Evolutionary conservation across 1,284 basidiomycete genomes (phyloP).

Genomic region (Cryptococcus sp.): DNA sequence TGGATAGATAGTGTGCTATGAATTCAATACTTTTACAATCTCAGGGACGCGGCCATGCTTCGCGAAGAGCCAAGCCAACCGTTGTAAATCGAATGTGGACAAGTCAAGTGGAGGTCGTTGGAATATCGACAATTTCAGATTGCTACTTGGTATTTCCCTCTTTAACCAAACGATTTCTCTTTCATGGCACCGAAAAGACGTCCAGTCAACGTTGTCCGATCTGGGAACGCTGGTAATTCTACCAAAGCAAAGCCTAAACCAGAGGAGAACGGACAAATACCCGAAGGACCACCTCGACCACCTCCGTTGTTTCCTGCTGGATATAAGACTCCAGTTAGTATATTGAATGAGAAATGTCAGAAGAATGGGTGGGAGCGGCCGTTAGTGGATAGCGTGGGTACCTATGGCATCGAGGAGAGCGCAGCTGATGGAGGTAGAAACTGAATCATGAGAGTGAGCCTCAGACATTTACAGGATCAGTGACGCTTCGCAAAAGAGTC

Average conservation of each 20-base stretch:
- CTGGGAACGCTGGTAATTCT: slow-evolving; percentile 79
- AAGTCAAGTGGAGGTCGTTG: no score
- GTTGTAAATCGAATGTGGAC: no score
- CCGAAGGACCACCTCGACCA: slow-evolving; percentile 33
- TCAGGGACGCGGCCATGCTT: no score
- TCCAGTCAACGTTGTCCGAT: slow-evolving; percentile 62
- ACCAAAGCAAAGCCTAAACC: slow-evolving; percentile 59
- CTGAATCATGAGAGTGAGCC: slow-evolving; percentile 49
- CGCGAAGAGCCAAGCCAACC: no score
- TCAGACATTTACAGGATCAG: slow-evolving; percentile 57
- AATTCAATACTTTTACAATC: no score
- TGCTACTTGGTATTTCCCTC: no score
- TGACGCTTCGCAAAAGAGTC: slow-evolving; percentile 61
- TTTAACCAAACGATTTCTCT: neutral
- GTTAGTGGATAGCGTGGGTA: slow-evolving; percentile 62
- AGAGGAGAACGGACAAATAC: slow-evolving; percentile 11
- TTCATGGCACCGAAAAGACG: slow-evolving; percentile 68
- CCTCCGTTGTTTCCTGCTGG: slow-evolving; percentile 68
- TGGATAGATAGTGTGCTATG: no score
- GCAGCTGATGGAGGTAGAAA: slow-evolving; percentile 34
- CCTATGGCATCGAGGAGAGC: neutral
- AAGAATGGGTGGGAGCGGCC: slow-evolving; percentile 82
- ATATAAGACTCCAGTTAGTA: slow-evolving; percentile 70
- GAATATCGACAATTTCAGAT: no score
- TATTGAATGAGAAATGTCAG: slow-evolving; percentile 78